phyloP scores from a whole-genome alignment of 805 yeast species.

The Saccharomycopsis capsularis region DNA sequence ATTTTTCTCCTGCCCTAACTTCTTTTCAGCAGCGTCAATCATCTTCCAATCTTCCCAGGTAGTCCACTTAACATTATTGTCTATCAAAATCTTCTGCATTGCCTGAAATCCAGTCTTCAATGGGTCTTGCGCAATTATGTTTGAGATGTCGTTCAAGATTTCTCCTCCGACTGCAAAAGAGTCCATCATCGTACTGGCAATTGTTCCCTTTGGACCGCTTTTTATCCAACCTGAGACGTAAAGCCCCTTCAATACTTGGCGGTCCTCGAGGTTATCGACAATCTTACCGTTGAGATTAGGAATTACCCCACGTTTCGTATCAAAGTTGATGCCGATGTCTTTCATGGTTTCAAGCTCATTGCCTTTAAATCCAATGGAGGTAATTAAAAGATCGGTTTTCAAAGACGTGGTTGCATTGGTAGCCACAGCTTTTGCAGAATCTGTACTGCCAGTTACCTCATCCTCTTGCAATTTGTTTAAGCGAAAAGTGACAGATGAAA shows the following conservation, averaged over 20 bases:
- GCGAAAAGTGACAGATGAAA: slow-evolving; percentile 43
- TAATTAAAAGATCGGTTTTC: slow-evolving; percentile 59
- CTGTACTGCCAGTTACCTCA: slow-evolving; percentile 7
- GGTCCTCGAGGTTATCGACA: background rate
- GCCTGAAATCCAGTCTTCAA: slow-evolving; percentile 29
- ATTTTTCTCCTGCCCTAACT: slow-evolving; percentile 40
- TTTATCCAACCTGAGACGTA: slow-evolving; percentile 91
- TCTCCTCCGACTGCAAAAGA: slow-evolving; percentile 68
- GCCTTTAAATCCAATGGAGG: slow-evolving; percentile 81
- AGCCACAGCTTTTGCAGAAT: slow-evolving; percentile 26
- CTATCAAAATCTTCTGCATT: slow-evolving; percentile 23
- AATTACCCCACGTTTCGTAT: slow-evolving; percentile 36
- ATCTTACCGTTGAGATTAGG: slow-evolving; percentile 28
- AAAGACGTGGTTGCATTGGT: slow-evolving; percentile 26
- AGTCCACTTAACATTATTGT: slow-evolving; percentile 29
- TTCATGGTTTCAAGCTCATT: slow-evolving; percentile 41
- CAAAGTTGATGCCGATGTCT: slow-evolving; percentile 44
- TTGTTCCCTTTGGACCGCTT: slow-evolving; percentile 82
- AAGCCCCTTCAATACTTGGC: slow-evolving; percentile 36
- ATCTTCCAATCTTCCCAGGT: slow-evolving; percentile 64
- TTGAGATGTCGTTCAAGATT: slow-evolving; percentile 47
- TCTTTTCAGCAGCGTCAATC: slow-evolving; percentile 47
- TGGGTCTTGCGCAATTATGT: slow-evolving; percentile 1
- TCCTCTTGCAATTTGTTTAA: slow-evolving; percentile 36
- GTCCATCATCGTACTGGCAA: slow-evolving; percentile 84